Conservation (phyloP, 2,329 filamentous ascomycete genomes). For the Neurospora crassa region DNA sequence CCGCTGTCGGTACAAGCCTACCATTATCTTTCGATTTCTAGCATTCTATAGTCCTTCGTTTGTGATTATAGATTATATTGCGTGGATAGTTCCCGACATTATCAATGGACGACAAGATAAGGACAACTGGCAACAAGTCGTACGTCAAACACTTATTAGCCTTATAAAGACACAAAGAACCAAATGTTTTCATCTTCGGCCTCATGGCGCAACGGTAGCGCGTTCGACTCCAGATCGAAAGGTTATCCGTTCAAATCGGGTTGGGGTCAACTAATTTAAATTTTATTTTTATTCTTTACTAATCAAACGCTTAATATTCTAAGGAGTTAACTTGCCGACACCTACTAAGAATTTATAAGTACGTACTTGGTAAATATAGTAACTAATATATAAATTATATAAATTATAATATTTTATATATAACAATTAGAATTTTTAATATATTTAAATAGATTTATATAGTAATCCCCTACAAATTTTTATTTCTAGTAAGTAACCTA, state of each 20-base stretch:
- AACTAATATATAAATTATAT: too few species aligned
- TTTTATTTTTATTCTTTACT: too few species aligned
- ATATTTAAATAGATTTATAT: too few species aligned
- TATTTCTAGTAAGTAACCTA: too few species aligned
- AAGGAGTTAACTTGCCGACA: too few species aligned
- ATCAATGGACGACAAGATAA: not conserved
- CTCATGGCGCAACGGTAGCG: not conserved
- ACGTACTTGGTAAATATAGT: too few species aligned
- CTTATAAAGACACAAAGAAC: rapidly evolving
- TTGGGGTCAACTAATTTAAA: not conserved
- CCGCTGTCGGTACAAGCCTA: not conserved
- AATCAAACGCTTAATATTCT: too few species aligned
- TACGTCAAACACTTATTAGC: not conserved
- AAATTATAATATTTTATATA: too few species aligned
- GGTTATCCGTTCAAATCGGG: not conserved
- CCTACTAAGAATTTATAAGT: too few species aligned
- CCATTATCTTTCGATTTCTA: not conserved
- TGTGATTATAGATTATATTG: not conserved
- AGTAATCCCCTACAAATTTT: too few species aligned
- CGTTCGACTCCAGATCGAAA: not conserved
- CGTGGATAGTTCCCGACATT: not conserved
- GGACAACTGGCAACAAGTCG: not conserved
- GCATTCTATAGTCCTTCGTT: not conserved
- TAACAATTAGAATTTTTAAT: too few species aligned
- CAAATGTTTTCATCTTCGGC: not conserved